Base-by-base conservation (phyloP, 106 monocot genomes). In the Dioscorea dumetorum region DNA sequence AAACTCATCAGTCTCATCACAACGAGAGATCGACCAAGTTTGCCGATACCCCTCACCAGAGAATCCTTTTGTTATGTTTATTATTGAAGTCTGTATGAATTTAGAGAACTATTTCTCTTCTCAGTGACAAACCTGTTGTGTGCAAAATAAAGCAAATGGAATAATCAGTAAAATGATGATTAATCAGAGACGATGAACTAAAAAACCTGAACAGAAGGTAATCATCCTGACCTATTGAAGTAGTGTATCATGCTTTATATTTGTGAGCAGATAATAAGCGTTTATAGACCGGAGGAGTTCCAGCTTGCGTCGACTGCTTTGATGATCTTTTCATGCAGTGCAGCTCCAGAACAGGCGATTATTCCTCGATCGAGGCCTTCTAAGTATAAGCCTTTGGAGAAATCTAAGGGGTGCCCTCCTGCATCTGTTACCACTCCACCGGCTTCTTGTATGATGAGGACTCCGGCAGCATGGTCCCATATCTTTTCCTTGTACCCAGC, bases 381-480 rank as follows among this genome's bases (percentile, higher is more conserved):
- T 41, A 90, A 61, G 58, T 77, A 95, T 58, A 85, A 61, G 3
- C 94, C 94, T 60, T 64, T 83, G 4, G 94, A 81, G 78, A 95
- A 95, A 72, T 95, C 87, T 72, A 95, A 67, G 4, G 85, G 87
- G 24, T 72, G 69, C 50, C 90, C 94, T 19, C 94, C 76, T 14
- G 90, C 94, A 71, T 95, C 90, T 20, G 94, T 88, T 62, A 95
- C 90, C 19, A 95, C 90, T 6, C 94, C 94, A 57, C 94, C 94
- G n/a, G 94, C 94, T 62, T 90, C 94, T 61, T 88, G 72, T 65
- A 90, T 85, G 73, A 95, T 91, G 13, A 95, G 66, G 0, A 85
- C 85, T 1, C 94, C 94, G 19, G 94, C 94, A 56, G 90, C 94
- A 77, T 95, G 94, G 72, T 95, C 94, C 94, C 94, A 95, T 74